Percentiles rank a stretch among this genome's conserved stretches.
Conservation (phyloP, 2,329 filamentous ascomycete genomes). For the Gliomastix tumulicola region DNA sequence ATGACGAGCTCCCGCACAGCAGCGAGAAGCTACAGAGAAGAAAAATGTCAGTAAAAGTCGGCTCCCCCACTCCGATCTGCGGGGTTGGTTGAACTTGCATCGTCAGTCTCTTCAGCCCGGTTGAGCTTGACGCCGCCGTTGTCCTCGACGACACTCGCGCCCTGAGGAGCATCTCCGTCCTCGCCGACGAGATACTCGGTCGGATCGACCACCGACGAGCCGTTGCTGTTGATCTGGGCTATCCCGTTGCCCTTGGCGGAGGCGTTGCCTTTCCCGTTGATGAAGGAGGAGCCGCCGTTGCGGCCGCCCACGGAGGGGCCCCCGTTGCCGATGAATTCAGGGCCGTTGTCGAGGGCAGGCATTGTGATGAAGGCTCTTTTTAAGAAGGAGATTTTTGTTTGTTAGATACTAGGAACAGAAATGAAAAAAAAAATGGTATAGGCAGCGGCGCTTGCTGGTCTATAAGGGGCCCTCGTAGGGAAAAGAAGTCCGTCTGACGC, state of each 20-base stretch:
- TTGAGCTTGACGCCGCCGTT: constrained; percentile 14
- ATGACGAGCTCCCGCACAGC: constrained; percentile 62
- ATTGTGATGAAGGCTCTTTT: too few relatives aligned
- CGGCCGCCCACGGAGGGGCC: constrained; percentile 1
- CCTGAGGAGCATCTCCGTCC: not conserved
- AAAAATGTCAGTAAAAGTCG: not conserved
- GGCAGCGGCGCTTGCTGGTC: too few relatives aligned
- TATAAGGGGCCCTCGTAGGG: too few relatives aligned
- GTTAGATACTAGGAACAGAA: too few relatives aligned
- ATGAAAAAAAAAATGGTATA: too few relatives aligned
- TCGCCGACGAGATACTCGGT: not conserved
- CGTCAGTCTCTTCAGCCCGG: constrained; percentile 36
- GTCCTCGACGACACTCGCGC: not conserved
- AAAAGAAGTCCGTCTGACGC: too few relatives aligned
- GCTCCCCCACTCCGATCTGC: not conserved
- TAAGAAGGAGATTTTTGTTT: too few relatives aligned
- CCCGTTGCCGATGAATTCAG: constrained; percentile 1
- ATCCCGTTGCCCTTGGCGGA: constrained; percentile 4
- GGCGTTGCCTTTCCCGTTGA: constrained; percentile 6
- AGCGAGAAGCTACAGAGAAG: constrained; percentile 49
- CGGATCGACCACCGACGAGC: not conserved
- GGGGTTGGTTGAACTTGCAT: constrained; percentile 25
- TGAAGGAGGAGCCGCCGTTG: constrained; percentile 4
- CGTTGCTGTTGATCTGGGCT: constrained; percentile 2
- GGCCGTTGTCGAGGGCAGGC: constrained; percentile 3